Evolutionary conservation across 495 filamentous ascomycete genomes (phyloP).

Genomic region (Cladorrhinum samala): DNA sequence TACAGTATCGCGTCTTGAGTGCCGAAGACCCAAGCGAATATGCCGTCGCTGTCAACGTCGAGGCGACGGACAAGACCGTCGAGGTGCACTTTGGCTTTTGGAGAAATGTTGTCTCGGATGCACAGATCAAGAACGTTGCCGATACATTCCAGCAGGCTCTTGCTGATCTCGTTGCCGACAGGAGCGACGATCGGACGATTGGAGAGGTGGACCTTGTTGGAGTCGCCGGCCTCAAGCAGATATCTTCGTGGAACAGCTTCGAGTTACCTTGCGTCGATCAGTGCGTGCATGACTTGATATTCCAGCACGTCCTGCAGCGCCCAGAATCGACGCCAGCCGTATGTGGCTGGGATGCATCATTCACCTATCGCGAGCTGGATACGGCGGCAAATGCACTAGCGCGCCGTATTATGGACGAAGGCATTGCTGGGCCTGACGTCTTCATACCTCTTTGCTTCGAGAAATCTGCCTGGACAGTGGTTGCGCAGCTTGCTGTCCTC

Average conservation of each 20-base stretch:
- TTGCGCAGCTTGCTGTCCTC: conserved; percentile 50
- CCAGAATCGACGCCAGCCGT: conserved; percentile 20
- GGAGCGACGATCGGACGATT: conserved; percentile 15
- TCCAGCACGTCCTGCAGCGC: conserved; percentile 38
- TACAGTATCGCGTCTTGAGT: conserved; percentile 15
- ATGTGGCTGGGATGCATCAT: conserved; percentile 51
- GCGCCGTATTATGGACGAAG: conserved; percentile 28
- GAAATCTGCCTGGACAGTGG: conserved; percentile 50
- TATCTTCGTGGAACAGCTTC: conserved; percentile 17
- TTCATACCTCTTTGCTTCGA: conserved; percentile 52
- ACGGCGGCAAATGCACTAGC: conserved; percentile 31
- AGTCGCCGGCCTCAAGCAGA: conserved; percentile 2
- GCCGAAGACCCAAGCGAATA: conserved; percentile 54
- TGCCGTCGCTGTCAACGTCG: conserved; percentile 49
- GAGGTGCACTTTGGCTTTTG: conserved; percentile 52
- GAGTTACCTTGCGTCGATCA: conserved; percentile 19
- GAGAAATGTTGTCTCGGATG: conserved; percentile 35
- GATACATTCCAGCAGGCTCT: conserved; percentile 43
- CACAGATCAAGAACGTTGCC: conserved; percentile 44
- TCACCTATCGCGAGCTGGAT: conserved; percentile 52
- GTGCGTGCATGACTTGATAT: conserved; percentile 47
- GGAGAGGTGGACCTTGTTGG: conserved; percentile 20
- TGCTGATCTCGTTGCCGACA: conserved; percentile 30
- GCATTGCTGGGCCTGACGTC: conserved; percentile 42
- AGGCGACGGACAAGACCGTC: conserved; percentile 38